Evolutionary conservation across 176 grass and related monocot genomes (phyloP), one percentile per base, ranked within the genome.

Genomic region (Musa schizocarpa): DNA sequence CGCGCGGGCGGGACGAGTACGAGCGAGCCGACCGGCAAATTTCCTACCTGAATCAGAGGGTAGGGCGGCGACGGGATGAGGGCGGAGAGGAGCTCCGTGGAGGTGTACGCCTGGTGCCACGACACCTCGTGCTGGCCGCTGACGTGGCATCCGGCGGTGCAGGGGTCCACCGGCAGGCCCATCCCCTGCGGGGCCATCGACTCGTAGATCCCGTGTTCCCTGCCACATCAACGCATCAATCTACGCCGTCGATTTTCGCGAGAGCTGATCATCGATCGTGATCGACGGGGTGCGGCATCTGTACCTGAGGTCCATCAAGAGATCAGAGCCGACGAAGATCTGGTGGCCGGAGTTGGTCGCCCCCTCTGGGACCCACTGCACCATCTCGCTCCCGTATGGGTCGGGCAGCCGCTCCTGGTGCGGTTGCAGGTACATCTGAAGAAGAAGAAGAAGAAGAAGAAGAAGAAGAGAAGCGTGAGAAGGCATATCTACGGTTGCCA

Each of bases 21-120:
- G 34, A 43, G 34, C 34, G 34, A 23, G 5, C 8, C 2, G 11
- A 16, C 17, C 4, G 9, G n/a, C 0, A 0, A 43, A 43, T 43
- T 43, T 43, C 34, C 34, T 58, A 70, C 83, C 69, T 83, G 78
- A 3, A 81, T 85, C 5, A 86, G 78, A 1, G 81, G 78, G 52
- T 81, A 89, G 0, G 83, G 83, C 13, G 87, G 76, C 63, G 87
- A 79, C 16, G 84, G 87, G 65, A 89, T 83, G 63, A 89, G 81
- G 20, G 83, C 51, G 9, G 74, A 79, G 2, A 89, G 74, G 21
- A 92, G 80, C 74, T 85, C 85, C 11, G 70, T 68, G 13, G 87
- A 68, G 49, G 74, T 76, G 78, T 86, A 89, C 17, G 77, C 74
- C 52, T 86, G 74, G 34, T 69, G 81, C 87, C 87, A 89, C 24